Evolutionary conservation across 768 basidiomycete species (phyloP), one percentile per base, ranked within the genome.

Genomic region (Pleurotus cornucopiae): DNA sequence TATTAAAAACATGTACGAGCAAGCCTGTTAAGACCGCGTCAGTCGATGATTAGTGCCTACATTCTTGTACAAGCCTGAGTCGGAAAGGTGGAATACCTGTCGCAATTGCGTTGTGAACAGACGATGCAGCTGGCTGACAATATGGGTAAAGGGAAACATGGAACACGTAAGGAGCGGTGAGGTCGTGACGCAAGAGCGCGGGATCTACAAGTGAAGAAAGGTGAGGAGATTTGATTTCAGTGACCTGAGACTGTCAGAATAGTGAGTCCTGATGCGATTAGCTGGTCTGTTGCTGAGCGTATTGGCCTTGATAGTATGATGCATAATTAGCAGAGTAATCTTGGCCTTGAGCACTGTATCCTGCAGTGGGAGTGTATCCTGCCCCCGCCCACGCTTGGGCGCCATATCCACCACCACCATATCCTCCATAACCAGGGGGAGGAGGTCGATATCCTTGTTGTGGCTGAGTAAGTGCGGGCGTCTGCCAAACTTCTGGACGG

Each of bases 241-340:
- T 70, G 68, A 75, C 71, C 71, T 73, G 72, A 67, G 72, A 67
- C 63, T 59, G 77, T 77, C 71, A 76, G 74, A 72, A 64, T 67
- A 46, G 43, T 59, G 49, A 54, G 57, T 56, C 53, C 60, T 44
- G 55, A 53, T 48, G 57, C 52, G 60, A 61, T 64, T 62, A 64
- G 65, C 69, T 77, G 68, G 79, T 67, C 71, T 84, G 85, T 72
- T 88, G 86, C 70, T 91, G 89, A 60, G 85, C 78, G 66, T 91
- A 92, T 79, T 91, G 90, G 69, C 82, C 83, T 76, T 92, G 90
- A 71, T 94, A 94, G 70, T 93, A 94, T 59, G 89, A 81, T 44
- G 90, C 88, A 60, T 93, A 93, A 68, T 84, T 89, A 68, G 76
- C 71, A 21, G 84, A 77, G 67, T 91, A 91, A 69, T 91, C 91